Percentiles rank a stretch among this genome's conserved stretches.
Evolutionary conservation across 2,329 filamentous ascomycete species (phyloP).

Genomic region (Seiridium cupressi): DNA sequence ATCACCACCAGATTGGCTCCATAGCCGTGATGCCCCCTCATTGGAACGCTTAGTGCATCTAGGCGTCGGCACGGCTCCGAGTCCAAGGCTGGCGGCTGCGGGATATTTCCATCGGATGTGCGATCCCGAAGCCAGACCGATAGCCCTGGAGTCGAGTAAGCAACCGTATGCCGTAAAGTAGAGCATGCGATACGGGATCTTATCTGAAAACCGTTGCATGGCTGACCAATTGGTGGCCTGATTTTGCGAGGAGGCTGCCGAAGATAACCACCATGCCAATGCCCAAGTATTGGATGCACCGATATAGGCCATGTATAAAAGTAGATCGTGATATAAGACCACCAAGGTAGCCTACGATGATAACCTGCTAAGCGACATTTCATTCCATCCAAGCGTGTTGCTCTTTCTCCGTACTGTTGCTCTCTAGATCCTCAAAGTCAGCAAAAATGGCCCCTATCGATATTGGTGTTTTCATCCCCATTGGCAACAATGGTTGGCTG

Average conservation of each 20-base stretch:
- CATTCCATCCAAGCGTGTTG: background rate
- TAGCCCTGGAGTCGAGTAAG: background rate
- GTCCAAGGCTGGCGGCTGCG: background rate
- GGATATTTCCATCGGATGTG: constrained; percentile 6
- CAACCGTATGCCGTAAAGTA: background rate
- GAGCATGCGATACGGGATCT: background rate
- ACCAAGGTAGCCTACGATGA: background rate
- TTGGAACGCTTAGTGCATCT: background rate
- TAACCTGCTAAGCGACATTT: background rate
- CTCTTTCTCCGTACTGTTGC: background rate
- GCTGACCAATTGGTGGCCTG: constrained; percentile 1
- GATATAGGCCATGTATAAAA: constrained; percentile 1
- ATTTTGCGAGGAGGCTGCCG: background rate
- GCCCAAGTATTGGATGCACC: background rate
- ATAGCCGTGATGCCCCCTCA: background rate
- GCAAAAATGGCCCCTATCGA: constrained; percentile 17
- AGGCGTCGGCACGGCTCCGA: constrained; percentile 2
- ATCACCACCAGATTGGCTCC: background rate
- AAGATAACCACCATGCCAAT: constrained; percentile 2
- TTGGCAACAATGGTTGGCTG: constrained; percentile 32
- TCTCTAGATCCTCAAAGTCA: background rate
- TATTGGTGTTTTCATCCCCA: constrained; percentile 26
- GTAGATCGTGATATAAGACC: background rate
- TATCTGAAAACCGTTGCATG: background rate
- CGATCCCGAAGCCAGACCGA: background rate